phyloP scores from a whole-genome alignment of 1,284 basidiomycete species.

The Ustilago lituana region DNA sequence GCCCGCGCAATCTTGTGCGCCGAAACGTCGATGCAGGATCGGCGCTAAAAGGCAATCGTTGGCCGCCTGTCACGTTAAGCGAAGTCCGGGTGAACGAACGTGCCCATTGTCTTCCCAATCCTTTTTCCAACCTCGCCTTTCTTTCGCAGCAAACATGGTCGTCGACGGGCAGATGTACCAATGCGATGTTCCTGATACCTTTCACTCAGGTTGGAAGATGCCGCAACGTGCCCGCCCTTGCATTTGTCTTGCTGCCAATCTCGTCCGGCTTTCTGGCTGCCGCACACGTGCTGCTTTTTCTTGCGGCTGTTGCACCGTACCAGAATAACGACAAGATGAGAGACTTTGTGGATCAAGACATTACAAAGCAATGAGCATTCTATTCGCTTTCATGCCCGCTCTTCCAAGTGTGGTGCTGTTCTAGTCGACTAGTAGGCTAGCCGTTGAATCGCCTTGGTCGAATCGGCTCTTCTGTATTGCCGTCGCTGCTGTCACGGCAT shows the following conservation, averaged over 20 bases:
- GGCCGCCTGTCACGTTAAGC: constrained; percentile 30
- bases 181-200: too few species aligned
- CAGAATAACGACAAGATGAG: too few species aligned
- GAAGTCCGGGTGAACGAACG: constrained; percentile 17
- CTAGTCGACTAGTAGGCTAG: too few species aligned
- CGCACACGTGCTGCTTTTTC: background rate
- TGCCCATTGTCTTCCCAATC: constrained; percentile 7
- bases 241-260: background rate
- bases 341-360: too few species aligned
- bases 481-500: too few species aligned
- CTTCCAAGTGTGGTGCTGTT: too few species aligned
- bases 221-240: constrained; percentile 21
- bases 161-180: too few species aligned
- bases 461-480: too few species aligned
- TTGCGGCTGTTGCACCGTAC: background rate
- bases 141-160: too few species aligned
- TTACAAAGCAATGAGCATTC: background rate
- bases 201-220: background rate
- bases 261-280: too few species aligned
- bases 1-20: background rate
- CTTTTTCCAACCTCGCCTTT: too few species aligned
- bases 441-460: too few species aligned
- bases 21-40: background rate
- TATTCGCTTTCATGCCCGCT: constrained; percentile 4
- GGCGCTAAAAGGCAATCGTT: background rate